Percentiles rank a stretch among this genome's conserved stretches.
Evolutionary conservation across 352 stramenopile genomes (phyloP).

Genomic region (Globisporangium parvum): DNA sequence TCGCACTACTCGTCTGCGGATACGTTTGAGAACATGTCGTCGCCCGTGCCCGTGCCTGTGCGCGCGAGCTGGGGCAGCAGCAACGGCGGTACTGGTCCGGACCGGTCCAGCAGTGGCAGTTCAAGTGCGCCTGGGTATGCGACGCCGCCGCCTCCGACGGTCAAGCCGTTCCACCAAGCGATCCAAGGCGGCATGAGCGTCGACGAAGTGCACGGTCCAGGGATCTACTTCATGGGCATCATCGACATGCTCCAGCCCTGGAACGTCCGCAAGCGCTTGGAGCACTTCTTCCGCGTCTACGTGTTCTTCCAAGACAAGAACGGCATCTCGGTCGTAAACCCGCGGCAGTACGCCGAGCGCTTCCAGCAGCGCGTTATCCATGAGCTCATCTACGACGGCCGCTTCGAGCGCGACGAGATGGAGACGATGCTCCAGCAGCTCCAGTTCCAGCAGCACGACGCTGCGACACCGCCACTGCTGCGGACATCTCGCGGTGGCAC

Average conservation of each 20-base stretch:
- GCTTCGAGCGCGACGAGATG: conserved; percentile 25
- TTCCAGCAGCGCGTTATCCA: conserved; percentile 73
- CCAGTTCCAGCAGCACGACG: conserved; percentile 12
- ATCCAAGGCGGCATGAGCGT: conserved; percentile 62
- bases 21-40: conserved; percentile 27
- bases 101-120: conserved; percentile 16
- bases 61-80: conserved; percentile 16
- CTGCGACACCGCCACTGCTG: neutral
- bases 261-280: conserved; percentile 89
- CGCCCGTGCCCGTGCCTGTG: neutral
- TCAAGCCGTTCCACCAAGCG: conserved; percentile 43
- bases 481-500: conserved; percentile 24
- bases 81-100: neutral
- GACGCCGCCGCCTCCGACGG: conserved; percentile 15
- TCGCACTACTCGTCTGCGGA: conserved; percentile 63
- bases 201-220: conserved; percentile 85
- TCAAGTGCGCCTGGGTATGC: neutral
- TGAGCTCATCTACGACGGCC: conserved; percentile 66
- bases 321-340: conserved; percentile 70
- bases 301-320: conserved; percentile 61
- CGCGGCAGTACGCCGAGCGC: conserved; percentile 63
- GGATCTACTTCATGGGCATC: conserved; percentile 93
- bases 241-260: conserved; percentile 96
- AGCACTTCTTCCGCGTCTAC: conserved; percentile 79
- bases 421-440: conserved; percentile 32